Conservation (phyloP, 495 filamentous ascomycete species). For the Bathelium albidoporum region DNA sequence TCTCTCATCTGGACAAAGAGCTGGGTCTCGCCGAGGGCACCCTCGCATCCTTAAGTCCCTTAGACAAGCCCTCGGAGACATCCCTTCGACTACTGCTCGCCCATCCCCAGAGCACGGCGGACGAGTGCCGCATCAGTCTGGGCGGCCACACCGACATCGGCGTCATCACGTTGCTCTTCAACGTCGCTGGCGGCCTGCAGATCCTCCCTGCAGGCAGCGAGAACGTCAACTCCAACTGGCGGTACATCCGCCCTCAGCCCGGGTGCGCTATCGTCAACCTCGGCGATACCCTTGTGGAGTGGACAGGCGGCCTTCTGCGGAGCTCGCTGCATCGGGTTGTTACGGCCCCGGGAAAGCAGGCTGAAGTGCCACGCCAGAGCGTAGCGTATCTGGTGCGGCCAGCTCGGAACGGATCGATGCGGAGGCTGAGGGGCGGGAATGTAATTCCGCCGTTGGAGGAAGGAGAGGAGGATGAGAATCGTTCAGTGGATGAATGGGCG, state of each 20-base stretch:
- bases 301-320: slow-evolving; percentile 48
- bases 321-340: slow-evolving; percentile 55
- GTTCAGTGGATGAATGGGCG: slow-evolving; percentile 7
- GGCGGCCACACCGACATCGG: slow-evolving; percentile 30
- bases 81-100: background rate
- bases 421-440: slow-evolving; percentile 7
- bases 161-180: slow-evolving; percentile 37
- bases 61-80: slow-evolving; percentile 8
- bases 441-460: slow-evolving; percentile 7
- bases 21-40: slow-evolving; percentile 1
- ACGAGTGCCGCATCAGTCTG: background rate
- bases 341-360: slow-evolving; percentile 45
- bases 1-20: slow-evolving; percentile 2
- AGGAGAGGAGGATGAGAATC: slow-evolving; percentile 5
- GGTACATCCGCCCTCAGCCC: slow-evolving; percentile 47
- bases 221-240: slow-evolving; percentile 32
- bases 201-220: slow-evolving; percentile 35
- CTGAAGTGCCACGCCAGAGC: slow-evolving; percentile 3
- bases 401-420: slow-evolving; percentile 1
- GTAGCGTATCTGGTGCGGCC: slow-evolving; percentile 9
- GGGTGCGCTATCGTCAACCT: slow-evolving; percentile 54
- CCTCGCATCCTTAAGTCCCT: background rate
- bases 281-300: slow-evolving; percentile 54
- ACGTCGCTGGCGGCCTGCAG: slow-evolving; percentile 50
- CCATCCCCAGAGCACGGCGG: background rate